Percentiles rank a stretch among this genome's conserved stretches.
Evolutionary conservation across 2,329 filamentous ascomycete species (phyloP).

Genomic region (Microdochium nivale): DNA sequence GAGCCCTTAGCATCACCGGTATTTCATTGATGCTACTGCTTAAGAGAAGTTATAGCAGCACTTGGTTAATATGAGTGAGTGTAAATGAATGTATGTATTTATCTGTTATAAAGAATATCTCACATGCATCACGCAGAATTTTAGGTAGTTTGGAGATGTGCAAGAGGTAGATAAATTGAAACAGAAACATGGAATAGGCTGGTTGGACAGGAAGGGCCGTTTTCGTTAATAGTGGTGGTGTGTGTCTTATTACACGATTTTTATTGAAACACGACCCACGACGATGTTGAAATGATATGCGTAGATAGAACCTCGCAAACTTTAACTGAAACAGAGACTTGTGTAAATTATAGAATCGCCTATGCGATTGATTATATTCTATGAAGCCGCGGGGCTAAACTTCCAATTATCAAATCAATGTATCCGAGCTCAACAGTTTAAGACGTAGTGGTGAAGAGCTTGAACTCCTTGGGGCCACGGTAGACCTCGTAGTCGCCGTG

Average conservation of each 20-base stretch:
- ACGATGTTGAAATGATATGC: no score
- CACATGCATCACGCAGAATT: not conserved
- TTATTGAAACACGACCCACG: no score
- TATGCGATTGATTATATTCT: no score
- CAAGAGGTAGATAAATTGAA: not conserved
- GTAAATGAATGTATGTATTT: not conserved
- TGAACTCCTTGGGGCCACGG: not conserved
- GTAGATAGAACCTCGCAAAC: no score
- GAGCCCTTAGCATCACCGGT: constrained; percentile 15
- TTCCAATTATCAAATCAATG: no score
- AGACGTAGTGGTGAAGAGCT: constrained; percentile 1
- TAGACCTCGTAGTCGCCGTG: not conserved
- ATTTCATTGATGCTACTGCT: constrained; percentile 8
- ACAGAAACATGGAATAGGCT: not conserved
- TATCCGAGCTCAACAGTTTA: not conserved
- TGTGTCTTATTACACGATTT: no score
- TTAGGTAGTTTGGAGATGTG: not conserved
- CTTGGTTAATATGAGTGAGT: not conserved
- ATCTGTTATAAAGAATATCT: not conserved
- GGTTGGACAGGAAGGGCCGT: not conserved
- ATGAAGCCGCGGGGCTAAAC: no score
- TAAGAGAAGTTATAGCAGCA: not conserved
- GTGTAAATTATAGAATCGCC: no score
- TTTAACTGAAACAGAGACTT: no score
- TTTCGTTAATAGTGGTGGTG: not conserved